Evolutionary conservation across 352 stramenopile genomes (phyloP).

Genomic region (Globisporangium radiosum): DNA sequence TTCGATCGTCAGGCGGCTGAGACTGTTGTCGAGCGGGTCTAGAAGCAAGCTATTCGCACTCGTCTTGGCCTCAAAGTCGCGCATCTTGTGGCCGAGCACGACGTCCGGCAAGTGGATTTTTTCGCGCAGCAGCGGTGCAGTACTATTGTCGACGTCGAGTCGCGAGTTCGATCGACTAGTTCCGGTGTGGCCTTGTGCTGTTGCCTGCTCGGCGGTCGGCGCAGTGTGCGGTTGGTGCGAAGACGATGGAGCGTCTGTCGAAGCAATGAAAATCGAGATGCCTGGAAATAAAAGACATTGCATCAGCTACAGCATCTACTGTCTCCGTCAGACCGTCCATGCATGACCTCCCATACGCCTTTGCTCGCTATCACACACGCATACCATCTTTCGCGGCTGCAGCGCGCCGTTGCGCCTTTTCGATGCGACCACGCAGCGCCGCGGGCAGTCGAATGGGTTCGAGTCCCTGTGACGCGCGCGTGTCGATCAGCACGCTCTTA

Average conservation of each 20-base stretch:
- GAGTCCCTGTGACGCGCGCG: too few relatives aligned
- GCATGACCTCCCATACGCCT: too few relatives aligned
- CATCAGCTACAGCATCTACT: neutral
- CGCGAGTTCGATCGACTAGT: neutral
- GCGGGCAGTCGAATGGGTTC: too few relatives aligned
- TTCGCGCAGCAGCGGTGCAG: neutral
- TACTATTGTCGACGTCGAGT: neutral
- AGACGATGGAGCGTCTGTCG: conserved; percentile 9
- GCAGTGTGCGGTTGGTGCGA: neutral
- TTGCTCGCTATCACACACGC: neutral
- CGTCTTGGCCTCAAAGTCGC: conserved; percentile 69
- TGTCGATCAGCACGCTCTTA: too few relatives aligned
- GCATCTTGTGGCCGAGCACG: conserved; percentile 72
- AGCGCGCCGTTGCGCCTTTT: conserved; percentile 41
- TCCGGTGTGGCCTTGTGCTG: neutral
- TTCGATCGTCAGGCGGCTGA: too few relatives aligned
- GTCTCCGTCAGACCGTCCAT: neutral
- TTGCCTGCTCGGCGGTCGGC: neutral
- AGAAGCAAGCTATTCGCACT: conserved; percentile 38
- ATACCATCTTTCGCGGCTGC: conserved; percentile 65
- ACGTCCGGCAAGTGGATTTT: conserved; percentile 44
- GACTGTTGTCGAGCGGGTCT: conserved; percentile 35
- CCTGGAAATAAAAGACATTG: conserved; percentile 11
- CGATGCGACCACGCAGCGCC: too few relatives aligned
- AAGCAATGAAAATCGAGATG: conserved; percentile 47